phyloP scores from a whole-genome alignment of 805 yeast genomes.

The Pichia exigua region DNA sequence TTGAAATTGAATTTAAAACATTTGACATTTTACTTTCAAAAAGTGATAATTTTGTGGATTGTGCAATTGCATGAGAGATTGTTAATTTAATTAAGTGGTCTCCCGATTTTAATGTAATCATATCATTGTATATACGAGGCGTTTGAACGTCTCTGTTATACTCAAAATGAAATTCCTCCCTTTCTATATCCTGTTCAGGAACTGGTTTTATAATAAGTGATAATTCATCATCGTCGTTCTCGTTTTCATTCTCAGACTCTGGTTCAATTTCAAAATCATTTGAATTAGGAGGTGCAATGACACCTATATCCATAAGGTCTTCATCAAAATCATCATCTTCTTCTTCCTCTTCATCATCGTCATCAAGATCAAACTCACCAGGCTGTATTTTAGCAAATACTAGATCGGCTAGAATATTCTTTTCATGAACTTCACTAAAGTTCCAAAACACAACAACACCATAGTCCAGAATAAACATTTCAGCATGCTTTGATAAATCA shows the following conservation, averaged over 20 bases:
- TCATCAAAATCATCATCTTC: neutral
- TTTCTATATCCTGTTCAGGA: constrained; percentile 84
- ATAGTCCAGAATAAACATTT: constrained; percentile 79
- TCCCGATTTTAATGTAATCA: constrained; percentile 83
- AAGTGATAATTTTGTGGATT: constrained; percentile 82
- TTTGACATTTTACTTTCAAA: constrained; percentile 90
- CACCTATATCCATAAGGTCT: neutral
- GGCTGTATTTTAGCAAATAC: constrained; percentile 49
- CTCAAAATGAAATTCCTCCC: constrained; percentile 78
- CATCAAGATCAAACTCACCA: constrained; percentile 36
- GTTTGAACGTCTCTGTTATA: constrained; percentile 41
- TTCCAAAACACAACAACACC: constrained; percentile 99
- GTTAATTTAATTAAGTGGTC: constrained; percentile 90
- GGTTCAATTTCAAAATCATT: neutral
- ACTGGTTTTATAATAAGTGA: constrained; percentile 62
- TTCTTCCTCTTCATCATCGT: constrained; percentile 26
- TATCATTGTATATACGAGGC: constrained; percentile 81
- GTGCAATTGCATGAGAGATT: constrained; percentile 94
- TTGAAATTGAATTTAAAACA: constrained; percentile 75
- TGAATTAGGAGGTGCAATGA: neutral
- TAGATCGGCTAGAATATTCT: constrained; percentile 86
- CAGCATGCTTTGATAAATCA: constrained; percentile 63
- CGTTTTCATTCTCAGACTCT: constrained; percentile 1
- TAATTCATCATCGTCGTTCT: constrained; percentile 12
- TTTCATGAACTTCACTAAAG: constrained; percentile 85